Evolutionary conservation across 768 basidiomycete species (phyloP).

Genomic region (Trichaptum fuscoviolaceum): DNA sequence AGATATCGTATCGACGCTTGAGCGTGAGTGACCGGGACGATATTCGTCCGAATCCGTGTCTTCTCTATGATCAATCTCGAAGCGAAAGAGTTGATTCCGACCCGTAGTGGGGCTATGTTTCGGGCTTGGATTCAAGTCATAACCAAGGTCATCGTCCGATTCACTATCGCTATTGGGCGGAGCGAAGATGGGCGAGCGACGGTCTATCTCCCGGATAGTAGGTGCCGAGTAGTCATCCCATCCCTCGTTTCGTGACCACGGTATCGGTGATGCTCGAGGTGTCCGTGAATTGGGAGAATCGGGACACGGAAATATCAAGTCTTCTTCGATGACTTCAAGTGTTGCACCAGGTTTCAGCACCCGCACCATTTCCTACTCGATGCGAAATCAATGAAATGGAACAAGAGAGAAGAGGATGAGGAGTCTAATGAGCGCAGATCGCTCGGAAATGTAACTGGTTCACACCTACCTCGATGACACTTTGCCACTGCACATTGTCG

Average conservation of each 20-base stretch:
- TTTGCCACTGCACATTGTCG: constrained; percentile 47
- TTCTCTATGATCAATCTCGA: neutral
- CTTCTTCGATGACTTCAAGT: constrained; percentile 74
- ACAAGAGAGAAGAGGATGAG: neutral
- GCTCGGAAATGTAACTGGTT: neutral
- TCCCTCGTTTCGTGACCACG: neutral
- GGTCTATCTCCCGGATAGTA: neutral
- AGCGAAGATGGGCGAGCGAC: neutral
- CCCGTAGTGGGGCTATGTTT: neutral
- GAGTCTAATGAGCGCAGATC: neutral
- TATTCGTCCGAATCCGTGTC: neutral
- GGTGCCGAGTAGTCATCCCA: neutral
- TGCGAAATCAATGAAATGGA: neutral
- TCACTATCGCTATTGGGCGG: neutral
- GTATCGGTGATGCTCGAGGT: constrained; percentile 6
- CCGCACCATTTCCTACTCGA: constrained; percentile 56
- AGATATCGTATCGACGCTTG: neutral
- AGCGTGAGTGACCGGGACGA: neutral
- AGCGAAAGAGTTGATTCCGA: neutral
- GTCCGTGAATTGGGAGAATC: constrained; percentile 15
- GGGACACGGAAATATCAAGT: constrained; percentile 61
- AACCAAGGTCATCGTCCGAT: neutral
- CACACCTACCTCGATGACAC: constrained; percentile 50
- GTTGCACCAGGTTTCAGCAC: constrained; percentile 57
- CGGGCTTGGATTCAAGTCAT: neutral